Base-by-base conservation (phyloP, 306 rosid genomes). In the Abrus pulchellus region DNA sequence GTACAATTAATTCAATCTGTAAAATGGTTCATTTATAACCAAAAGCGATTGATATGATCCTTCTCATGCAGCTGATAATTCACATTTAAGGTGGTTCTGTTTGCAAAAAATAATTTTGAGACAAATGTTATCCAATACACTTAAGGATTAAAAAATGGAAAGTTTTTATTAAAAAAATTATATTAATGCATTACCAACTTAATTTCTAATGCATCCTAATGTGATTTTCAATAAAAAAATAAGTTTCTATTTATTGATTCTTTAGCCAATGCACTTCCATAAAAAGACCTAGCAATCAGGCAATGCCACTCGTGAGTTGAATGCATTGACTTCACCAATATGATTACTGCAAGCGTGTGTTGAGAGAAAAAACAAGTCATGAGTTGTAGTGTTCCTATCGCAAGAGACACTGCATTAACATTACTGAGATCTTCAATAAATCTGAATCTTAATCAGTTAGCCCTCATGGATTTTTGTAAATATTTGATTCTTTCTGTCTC, bases 361-460 rank as follows among this genome's bases (percentile, higher is more conserved):
- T 63, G 9, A 70, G 50, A 29, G 28, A 44, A 85, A 78, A 74
- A 47, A 43, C 33, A 59, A 77, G 74, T 61, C 55, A 50, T 76
- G 70, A 83, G 89, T 83, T 83, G 87, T 41, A 40, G 49, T 76
- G 87, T 77, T 80, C 76, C 79, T 38, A 28, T 44, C 20, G 78
- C 8, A 68, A 69, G 87, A 77, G 82, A 80, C 87, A 72, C 4
- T 59, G 82, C 69, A 65, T 75, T 76, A 52, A 80, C 78, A 80
- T 28, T 29, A 59, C 75, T 83, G 81, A 67, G 78, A 77, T 69
- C 11, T 32, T 66, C 41, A 28, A 40, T 30, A 64, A 86, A 83
- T 86, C 85, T 74, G 76, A 81, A 83, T 83, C 87, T 76, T 57
- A 83, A 80, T 83, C 85, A 73, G 85, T 83, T 83, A 77, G 68